These are phyloP conservation scores for Taphrina wiesneri DNA, from an alignment of 1,139 yeast genomes.

Conservation along the genomic window DNA sequence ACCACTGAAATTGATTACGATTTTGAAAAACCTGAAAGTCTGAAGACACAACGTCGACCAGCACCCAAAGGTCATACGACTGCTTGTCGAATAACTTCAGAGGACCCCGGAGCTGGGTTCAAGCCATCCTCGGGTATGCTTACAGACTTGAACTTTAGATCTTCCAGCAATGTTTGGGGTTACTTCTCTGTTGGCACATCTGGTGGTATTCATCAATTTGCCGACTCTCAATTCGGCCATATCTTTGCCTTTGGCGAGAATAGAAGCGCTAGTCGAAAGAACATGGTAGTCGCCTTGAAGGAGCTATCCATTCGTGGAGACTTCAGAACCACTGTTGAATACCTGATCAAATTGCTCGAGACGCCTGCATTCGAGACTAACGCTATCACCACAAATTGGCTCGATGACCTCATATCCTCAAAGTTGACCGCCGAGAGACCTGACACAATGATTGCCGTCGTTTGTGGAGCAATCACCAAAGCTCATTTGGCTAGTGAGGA, in stretches of 20 bases:
- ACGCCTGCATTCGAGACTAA: constrained; percentile 96
- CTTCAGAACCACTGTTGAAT: constrained; percentile 95
- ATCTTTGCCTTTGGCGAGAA: constrained; percentile 98
- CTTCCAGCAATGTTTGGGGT: constrained; percentile 98
- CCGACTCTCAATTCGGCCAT: constrained; percentile 98
- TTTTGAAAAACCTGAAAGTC: constrained; percentile 70
- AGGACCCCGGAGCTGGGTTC: constrained; percentile 98
- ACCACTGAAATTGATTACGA: constrained; percentile 88
- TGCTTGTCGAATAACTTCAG: constrained; percentile 97
- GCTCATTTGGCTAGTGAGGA: constrained; percentile 81
- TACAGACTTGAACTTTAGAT: constrained; percentile 93
- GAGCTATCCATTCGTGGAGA: constrained; percentile 97
- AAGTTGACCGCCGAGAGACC: constrained; percentile 97
- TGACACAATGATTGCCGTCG: constrained; percentile 81
- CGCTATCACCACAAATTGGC: constrained; percentile 97
- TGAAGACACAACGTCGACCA: constrained; percentile 83
- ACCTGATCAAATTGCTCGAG: constrained; percentile 87
- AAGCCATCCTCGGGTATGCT: constrained; percentile 97
- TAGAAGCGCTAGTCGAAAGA: constrained; percentile 95
- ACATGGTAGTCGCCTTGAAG: constrained; percentile 97
- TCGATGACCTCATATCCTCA: constrained; percentile 89
- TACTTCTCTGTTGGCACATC: constrained; percentile 95
- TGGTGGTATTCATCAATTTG: constrained; percentile 95
- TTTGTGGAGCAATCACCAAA: constrained; percentile 96
- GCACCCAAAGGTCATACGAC: constrained; percentile 97